These are phyloP conservation scores for Rosa chinensis DNA, from an alignment of 306 rosid species.

Conservation along the genomic window DNA sequence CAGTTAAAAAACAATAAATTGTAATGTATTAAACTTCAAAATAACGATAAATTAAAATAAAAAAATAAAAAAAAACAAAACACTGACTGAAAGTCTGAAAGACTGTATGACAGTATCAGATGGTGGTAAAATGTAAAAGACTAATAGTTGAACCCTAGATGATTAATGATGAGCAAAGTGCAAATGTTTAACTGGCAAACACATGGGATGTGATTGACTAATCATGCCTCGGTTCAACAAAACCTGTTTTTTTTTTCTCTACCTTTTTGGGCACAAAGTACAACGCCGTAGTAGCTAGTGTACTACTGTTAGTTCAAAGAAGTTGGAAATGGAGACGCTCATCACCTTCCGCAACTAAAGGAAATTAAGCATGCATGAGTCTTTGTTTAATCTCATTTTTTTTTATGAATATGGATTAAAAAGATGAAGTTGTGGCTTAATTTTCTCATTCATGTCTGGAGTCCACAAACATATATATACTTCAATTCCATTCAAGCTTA, in stretches of 20 bases:
- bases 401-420: neutral
- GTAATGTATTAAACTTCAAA: too few species aligned
- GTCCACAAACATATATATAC: conserved; percentile 8
- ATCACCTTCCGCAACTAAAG: conserved; percentile 46
- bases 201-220: conserved; percentile 7
- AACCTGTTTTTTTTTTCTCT: neutral
- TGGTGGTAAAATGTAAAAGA: too few species aligned
- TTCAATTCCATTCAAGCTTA: neutral
- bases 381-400: conserved; percentile 10
- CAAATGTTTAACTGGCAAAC: neutral
- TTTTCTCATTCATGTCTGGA: conserved; percentile 19
- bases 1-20: too few species aligned
- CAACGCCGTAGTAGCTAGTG: conserved; percentile 8
- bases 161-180: neutral
- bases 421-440: conserved; percentile 15
- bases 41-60: too few species aligned
- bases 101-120: too few species aligned
- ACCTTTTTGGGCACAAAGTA: conserved; percentile 15
- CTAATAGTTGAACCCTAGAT: neutral
- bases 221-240: conserved; percentile 2
- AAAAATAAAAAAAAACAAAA: neutral
- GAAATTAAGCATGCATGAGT: conserved; percentile 35
- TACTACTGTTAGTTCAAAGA: neutral
- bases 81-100: neutral
- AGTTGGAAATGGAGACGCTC: conserved; percentile 17